Evolutionary conservation across 306 rosid genomes (phyloP), one percentile per base, ranked within the genome.

Genomic region (Vicia villosa): DNA sequence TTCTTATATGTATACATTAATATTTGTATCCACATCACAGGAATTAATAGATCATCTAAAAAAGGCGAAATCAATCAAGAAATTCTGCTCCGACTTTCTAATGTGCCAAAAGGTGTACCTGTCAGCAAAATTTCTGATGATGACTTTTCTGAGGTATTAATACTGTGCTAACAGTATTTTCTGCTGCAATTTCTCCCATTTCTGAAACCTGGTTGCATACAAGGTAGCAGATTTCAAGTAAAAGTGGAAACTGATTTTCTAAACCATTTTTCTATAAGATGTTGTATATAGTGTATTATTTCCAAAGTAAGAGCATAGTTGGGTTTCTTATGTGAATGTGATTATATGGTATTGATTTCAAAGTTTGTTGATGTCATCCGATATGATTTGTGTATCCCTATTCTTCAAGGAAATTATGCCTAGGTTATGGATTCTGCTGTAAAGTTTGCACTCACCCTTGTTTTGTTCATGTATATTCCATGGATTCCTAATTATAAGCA

Each of bases 91-190:
- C 88, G 52, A 61, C 84, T 87, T 73, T 68, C 76, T 41, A 68
- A 74, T 74, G 70, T 62, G 65, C 85, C 76, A 17, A 82, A 74
- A 66, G 79, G 63, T 46, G 69, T 83, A 28, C 86, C 88, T 54
- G 77, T 86, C 72, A 67, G 70, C 76, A 82, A 83, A 75, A 75
- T 91, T 63, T 86, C 97, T 3, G 93, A 91, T 19, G 93, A 77
- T 64, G 85, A 91, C 76, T 87, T 91, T 63, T 69, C 82, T 30
- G 73, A 86, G 96, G 97, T 91, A 80, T 73, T 45, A 70, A 46
- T 41, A 16, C 64, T 66, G 26, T 73, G 45, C 66, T 79, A 72
- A 43, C 54, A 57, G 49, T 36, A 32, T 59, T 42, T 63, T 68
- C 22, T 69, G 57, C 56, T 47, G 40, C 10, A 21, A n/a, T 66